phyloP scores from a whole-genome alignment of 73 alveolate genomes.

The Halteria grandinella region DNA sequence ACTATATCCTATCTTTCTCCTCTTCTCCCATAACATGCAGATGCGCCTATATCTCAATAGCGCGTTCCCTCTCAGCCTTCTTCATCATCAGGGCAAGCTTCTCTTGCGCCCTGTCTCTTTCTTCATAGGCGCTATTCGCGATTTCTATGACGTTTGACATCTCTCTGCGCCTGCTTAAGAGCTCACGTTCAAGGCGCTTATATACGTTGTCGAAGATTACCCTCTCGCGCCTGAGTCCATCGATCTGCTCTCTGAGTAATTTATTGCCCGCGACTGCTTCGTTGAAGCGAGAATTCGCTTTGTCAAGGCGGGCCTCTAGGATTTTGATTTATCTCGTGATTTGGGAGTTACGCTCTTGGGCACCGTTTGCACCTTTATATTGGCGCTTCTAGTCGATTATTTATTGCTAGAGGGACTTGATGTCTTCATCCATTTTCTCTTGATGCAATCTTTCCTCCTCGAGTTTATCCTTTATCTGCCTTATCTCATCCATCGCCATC shows the following conservation, averaged over 20 bases:
- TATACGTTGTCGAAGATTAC: slow-evolving; percentile 95
- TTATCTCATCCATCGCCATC: slow-evolving; percentile 66
- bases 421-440: slow-evolving; percentile 81
- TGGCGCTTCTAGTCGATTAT: slow-evolving; percentile 81
- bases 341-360: slow-evolving; percentile 88
- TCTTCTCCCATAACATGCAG: too few species aligned
- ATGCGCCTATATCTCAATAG: too few species aligned
- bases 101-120: slow-evolving; percentile 95
- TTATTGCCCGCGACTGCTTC: slow-evolving; percentile 96
- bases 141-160: slow-evolving; percentile 89
- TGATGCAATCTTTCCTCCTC: slow-evolving; percentile 68
- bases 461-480: slow-evolving; percentile 65
- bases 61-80: slow-evolving; percentile 93
- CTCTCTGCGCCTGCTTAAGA: slow-evolving; percentile 87
- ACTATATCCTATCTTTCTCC: too few species aligned
- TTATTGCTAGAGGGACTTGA: slow-evolving; percentile 74
- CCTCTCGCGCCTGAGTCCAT: slow-evolving; percentile 93
- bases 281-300: slow-evolving; percentile 95
- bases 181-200: slow-evolving; percentile 94
- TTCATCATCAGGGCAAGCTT: slow-evolving; percentile 89
- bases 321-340: slow-evolving; percentile 91
- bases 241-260: slow-evolving; percentile 90
- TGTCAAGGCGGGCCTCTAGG: slow-evolving; percentile 95
- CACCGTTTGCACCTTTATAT: slow-evolving; percentile 91
- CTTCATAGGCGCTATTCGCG: slow-evolving; percentile 89